Evolutionary conservation across 2,329 filamentous ascomycete species (phyloP).

Genomic region (Hypoxylon sp.): DNA sequence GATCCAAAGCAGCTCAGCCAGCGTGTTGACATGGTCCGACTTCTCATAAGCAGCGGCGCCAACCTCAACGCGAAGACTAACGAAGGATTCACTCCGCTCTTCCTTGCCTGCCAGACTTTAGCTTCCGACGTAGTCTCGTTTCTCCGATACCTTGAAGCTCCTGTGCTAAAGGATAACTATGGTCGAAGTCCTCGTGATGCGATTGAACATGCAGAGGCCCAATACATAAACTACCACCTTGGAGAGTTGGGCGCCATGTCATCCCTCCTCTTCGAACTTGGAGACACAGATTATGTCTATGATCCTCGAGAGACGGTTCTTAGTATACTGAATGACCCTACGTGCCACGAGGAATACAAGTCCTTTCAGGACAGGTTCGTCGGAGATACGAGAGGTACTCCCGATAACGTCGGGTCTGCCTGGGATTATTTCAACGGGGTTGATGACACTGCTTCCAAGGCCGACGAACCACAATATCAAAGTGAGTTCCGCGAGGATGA

Average conservation of each 20-base stretch:
- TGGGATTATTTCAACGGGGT: neutral
- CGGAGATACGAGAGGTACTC: no score
- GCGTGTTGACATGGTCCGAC: neutral
- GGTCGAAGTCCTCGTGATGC: neutral
- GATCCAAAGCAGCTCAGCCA: neutral
- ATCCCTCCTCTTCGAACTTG: neutral
- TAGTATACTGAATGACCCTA: neutral
- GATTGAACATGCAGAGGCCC: neutral
- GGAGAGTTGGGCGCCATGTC: neutral
- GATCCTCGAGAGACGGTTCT: neutral
- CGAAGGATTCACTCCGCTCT: neutral
- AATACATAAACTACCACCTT: neutral
- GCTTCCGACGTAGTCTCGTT: neutral
- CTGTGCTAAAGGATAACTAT: neutral
- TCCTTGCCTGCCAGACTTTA: neutral
- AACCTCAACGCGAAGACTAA: neutral
- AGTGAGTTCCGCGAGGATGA: neutral
- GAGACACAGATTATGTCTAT: constrained; percentile 4
- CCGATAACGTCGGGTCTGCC: neutral
- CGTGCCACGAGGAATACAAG: neutral
- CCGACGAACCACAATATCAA: no score
- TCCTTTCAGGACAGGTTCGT: no score
- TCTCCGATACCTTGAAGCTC: neutral
- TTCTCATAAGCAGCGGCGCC: neutral
- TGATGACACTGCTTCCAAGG: neutral